Conservation (phyloP, 2,329 filamentous ascomycete genomes). For the Metarhizium album region DNA sequence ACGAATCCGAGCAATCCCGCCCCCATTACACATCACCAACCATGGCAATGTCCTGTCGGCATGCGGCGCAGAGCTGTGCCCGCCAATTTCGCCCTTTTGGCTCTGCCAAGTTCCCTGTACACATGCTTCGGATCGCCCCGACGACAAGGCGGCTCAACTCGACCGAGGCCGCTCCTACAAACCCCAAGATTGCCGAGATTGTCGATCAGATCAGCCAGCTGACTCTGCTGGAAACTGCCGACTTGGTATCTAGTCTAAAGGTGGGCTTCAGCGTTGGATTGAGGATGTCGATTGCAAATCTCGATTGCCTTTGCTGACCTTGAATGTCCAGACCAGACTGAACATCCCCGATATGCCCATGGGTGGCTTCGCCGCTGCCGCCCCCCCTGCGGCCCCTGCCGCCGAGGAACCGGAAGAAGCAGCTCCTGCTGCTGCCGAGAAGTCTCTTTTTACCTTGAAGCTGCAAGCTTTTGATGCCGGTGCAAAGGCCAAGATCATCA, state of each 20-base stretch:
- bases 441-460: conserved; percentile 94
- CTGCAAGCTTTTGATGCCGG: conserved; percentile 78
- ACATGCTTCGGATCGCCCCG: conserved; percentile 32
- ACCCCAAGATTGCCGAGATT: conserved; percentile 88
- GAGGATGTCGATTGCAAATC: not conserved
- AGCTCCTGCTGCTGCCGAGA: conserved; percentile 84
- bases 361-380: conserved; percentile 72
- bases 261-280: conserved; percentile 35
- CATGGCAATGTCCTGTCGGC: conserved; percentile 55
- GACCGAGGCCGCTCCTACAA: conserved; percentile 58
- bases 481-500: conserved; percentile 98
- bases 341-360: conserved; percentile 98
- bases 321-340: conserved; percentile 57
- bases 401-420: conserved; percentile 80
- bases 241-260: conserved; percentile 91
- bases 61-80: conserved; percentile 53
- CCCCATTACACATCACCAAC: conserved; percentile 20
- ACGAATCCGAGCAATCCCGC: conserved; percentile 7
- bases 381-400: conserved; percentile 50
- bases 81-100: conserved; percentile 45
- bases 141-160: conserved; percentile 74
- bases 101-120: conserved; percentile 36
- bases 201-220: conserved; percentile 98
- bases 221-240: conserved; percentile 93
- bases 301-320: conserved; percentile 1